Base-by-base conservation (phyloP, 1,284 basidiomycete genomes). In the Peniophora sp. region DNA sequence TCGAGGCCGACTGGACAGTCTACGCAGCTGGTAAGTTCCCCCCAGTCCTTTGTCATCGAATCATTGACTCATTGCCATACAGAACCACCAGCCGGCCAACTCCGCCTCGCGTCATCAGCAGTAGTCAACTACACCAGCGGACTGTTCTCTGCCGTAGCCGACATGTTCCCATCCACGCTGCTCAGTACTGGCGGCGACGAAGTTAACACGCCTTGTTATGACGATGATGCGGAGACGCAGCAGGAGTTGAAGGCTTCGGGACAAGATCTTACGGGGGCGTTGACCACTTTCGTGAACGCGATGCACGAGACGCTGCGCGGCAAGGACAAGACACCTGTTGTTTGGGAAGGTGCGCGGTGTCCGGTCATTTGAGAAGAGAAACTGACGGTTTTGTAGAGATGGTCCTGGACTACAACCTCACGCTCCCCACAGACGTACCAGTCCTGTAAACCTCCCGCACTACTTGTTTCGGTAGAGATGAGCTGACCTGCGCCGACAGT, bases 141-240 rank as follows among this genome's bases (percentile, higher is more conserved):
- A 9, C 61, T 87, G 25, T 72, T 85, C 55, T 56, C 61, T 6
- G 61, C 66, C 1, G 62, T 70, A 1, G 64, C 76, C 1, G 61
- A 66, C 17, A 64, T 78, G 35, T 75, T 86, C 56, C 77, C 79
- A 1, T 79, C 82, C 16, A 72, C 64, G 22, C 73, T 87, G 53
- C 81, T 94, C 63, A 81, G 80, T 56, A 87, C 88, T 0, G 92
- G 92, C 1, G 91, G 91, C 0, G 92, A 94, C 62, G 91, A 94
- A 65, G 64, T 93, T 55, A 92, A 92, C 61, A 61, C 64, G 9
- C 71, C 72, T 41, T 92, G 89, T 66, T 92, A 89, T 62, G 67
- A 69, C 0, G 63, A 79, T 24, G 89, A 92, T 62, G 58, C 66
- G 3, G 65, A 73, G 53, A 88, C 86, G 0, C 76, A 80, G 58